Percentiles rank a stretch among this genome's conserved stretches.
Evolutionary conservation across 2,329 filamentous ascomycete genomes (phyloP).

Genomic region (Curvularia spicifera): DNA sequence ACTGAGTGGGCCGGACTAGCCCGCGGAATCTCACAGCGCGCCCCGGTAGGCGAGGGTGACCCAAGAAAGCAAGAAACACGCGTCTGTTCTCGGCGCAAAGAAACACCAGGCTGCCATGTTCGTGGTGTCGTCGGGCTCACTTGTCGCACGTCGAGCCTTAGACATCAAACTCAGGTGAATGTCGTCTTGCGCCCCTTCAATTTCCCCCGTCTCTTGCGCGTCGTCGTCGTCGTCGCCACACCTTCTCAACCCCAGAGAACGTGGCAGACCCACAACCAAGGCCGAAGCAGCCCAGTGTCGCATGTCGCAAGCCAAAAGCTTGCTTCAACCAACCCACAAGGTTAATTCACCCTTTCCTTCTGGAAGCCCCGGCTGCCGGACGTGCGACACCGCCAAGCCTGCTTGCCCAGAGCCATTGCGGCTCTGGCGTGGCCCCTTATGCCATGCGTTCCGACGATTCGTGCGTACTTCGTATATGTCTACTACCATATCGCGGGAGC

Average conservation of each 20-base stretch:
- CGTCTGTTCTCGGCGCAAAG: background rate
- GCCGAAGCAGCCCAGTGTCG: constrained; percentile 13
- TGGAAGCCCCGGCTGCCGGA: background rate
- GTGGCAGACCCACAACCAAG: constrained; percentile 12
- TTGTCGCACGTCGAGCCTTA: background rate
- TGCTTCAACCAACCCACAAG: constrained; percentile 16
- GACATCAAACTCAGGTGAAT: background rate
- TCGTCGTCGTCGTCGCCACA: constrained; percentile 1
- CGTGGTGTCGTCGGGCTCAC: background rate
- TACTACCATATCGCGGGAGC: constrained; percentile 1
- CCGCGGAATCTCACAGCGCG: constrained; percentile 17
- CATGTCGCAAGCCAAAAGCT: constrained; percentile 5
- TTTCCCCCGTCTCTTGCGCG: background rate
- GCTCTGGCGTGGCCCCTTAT: constrained; percentile 13
- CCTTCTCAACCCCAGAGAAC: constrained; percentile 11
- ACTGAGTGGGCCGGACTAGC: constrained; percentile 21
- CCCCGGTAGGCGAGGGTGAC: constrained; percentile 16
- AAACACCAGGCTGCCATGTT: background rate
- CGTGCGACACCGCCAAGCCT: constrained; percentile 17
- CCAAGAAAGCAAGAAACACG: constrained; percentile 7
- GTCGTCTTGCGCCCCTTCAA: constrained; percentile 3
- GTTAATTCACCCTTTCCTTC: constrained; percentile 7
- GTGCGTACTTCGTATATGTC: constrained; percentile 2
- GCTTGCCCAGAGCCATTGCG: constrained; percentile 4
- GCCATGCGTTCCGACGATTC: constrained; percentile 6